Conservation (phyloP, 176 grass and related monocot genomes). For the Musa troglodytarum region DNA sequence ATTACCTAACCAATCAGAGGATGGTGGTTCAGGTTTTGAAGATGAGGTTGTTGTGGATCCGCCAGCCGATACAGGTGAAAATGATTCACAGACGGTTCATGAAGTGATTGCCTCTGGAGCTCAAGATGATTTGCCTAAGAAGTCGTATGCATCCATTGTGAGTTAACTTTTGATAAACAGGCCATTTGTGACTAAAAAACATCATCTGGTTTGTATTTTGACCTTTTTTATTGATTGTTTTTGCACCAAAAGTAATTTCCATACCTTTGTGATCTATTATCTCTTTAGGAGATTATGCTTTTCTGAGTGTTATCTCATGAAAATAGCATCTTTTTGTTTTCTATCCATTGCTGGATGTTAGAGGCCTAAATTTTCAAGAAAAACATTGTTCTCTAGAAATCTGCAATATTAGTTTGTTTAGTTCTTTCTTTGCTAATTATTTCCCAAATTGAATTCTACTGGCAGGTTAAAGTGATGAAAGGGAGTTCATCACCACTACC, state of each 20-base stretch:
- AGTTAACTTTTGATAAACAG: constrained; percentile 21
- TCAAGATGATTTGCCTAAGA: constrained; percentile 55
- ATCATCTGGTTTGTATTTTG: too few species aligned
- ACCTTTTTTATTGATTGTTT: background rate
- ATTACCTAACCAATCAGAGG: constrained; percentile 14
- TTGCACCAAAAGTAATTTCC: background rate
- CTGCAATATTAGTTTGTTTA: background rate
- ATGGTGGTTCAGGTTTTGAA: constrained; percentile 14
- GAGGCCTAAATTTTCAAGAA: too few species aligned
- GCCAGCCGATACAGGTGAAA: constrained; percentile 13
- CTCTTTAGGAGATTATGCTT: too few species aligned
- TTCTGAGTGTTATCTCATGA: too few species aligned
- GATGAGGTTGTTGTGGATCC: constrained; percentile 26
- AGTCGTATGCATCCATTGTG: constrained; percentile 91
- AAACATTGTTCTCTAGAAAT: too few species aligned
- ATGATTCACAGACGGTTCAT: constrained; percentile 16
- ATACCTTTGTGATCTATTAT: background rate
- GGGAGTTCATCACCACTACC: constrained; percentile 27
- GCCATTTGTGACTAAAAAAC: background rate
- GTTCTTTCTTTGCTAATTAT: constrained; percentile 1
- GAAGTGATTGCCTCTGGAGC: constrained; percentile 5
- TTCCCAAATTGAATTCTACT: constrained; percentile 5
- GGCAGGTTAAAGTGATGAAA: constrained; percentile 67
- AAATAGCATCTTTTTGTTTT: background rate
- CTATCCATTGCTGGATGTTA: background rate